Evolutionary conservation across 2,329 filamentous ascomycete genomes (phyloP).

Genomic region (Ceratocystis eucalypticola): DNA sequence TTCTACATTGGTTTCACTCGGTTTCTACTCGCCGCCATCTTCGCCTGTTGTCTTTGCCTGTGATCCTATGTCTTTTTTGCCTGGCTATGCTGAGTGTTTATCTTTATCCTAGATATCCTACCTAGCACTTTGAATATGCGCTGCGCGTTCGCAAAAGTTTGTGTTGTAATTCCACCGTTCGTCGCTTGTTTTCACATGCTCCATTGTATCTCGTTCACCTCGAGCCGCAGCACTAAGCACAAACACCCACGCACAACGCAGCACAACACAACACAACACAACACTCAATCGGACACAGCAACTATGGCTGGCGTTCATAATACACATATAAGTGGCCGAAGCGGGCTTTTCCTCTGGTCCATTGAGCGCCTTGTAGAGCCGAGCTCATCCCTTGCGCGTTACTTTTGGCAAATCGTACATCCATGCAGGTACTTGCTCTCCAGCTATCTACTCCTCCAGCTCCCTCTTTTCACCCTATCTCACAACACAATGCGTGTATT

Average conservation of each 20-base stretch:
- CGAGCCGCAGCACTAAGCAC: not conserved
- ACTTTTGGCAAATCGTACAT: not conserved
- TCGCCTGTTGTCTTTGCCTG: constrained; percentile 2
- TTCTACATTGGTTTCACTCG: not conserved
- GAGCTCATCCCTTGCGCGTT: no score
- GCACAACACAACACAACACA: no score
- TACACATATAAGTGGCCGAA: not conserved
- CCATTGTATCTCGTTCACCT: not conserved
- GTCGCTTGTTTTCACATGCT: not conserved
- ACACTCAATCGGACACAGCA: not conserved
- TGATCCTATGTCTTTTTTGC: not conserved
- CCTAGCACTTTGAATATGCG: no score
- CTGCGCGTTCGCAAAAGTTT: no score
- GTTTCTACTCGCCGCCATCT: not conserved
- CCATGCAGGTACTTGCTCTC: no score
- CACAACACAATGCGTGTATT: not conserved
- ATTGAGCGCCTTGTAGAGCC: no score
- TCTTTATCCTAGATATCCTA: not conserved
- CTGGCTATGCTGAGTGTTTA: not conserved
- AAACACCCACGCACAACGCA: not conserved
- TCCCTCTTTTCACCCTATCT: no score
- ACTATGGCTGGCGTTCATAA: not conserved
- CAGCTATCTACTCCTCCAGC: no score
- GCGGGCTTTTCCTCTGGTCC: no score
- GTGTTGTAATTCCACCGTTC: not conserved